phyloP scores from a whole-genome alignment of 2,329 filamentous ascomycete genomes.

The Trichoderma sp. region DNA sequence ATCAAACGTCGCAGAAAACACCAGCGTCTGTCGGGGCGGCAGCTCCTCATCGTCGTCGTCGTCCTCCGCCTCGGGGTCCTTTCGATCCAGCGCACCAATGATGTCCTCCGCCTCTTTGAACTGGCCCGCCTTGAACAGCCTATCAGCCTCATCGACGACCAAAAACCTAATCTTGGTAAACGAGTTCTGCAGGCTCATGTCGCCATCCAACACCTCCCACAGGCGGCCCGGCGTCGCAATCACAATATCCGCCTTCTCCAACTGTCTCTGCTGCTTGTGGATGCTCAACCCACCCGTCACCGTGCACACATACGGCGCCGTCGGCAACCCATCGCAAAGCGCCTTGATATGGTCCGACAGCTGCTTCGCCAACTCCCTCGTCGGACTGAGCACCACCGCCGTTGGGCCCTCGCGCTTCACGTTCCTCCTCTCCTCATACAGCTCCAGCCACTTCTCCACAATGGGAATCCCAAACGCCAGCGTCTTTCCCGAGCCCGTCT shows the following conservation, averaged over 20 bases:
- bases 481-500: constrained; percentile 96
- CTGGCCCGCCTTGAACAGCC: constrained; percentile 86
- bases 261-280: constrained; percentile 88
- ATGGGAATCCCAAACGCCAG: constrained; percentile 94
- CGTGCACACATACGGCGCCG: constrained; percentile 74
- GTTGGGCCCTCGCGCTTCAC: constrained; percentile 54
- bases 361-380: constrained; percentile 91
- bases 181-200: constrained; percentile 65
- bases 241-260: constrained; percentile 86
- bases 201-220: constrained; percentile 89
- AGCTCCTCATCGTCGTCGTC: constrained; percentile 49
- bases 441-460: constrained; percentile 75
- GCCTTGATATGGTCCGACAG: constrained; percentile 78
- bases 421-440: constrained; percentile 41
- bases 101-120: constrained; percentile 95
- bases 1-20: constrained; percentile 96
- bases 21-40: constrained; percentile 75
- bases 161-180: constrained; percentile 78
- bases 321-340: constrained; percentile 64
- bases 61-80: constrained; percentile 61
- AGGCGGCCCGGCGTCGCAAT: constrained; percentile 88
- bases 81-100: constrained; percentile 73
- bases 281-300: constrained; percentile 90
- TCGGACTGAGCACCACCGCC: constrained; percentile 85
- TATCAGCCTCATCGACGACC: constrained; percentile 91